Percentiles rank a stretch among this genome's conserved stretches.
Evolutionary conservation across 352 stramenopile species (phyloP).

Genomic region (Phytophthora litchii): DNA sequence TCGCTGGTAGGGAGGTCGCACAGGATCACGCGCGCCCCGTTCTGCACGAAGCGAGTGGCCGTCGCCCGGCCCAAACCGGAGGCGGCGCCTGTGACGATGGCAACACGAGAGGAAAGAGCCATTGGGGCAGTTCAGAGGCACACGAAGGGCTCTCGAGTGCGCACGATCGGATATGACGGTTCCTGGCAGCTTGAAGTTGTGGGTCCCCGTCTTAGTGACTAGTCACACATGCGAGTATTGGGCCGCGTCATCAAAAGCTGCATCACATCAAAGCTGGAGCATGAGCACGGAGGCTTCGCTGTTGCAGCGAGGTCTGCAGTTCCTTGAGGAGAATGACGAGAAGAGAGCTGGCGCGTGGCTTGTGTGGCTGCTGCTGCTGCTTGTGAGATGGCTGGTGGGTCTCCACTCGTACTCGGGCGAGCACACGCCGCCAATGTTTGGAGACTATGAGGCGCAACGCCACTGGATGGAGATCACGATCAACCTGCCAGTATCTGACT

Average conservation of each 20-base stretch:
- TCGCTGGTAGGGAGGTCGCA: conserved; percentile 91
- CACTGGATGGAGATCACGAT: conserved; percentile 99
- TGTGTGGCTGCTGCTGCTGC: conserved; percentile 58
- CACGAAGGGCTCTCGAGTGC: neutral
- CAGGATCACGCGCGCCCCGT: conserved; percentile 91
- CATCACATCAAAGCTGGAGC: conserved; percentile 2
- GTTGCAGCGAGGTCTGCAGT: conserved; percentile 48
- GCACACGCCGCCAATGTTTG: conserved; percentile 86
- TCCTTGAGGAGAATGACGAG: conserved; percentile 64
- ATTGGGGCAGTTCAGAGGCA: conserved; percentile 29
- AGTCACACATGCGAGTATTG: conserved; percentile 21
- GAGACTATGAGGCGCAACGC: conserved; percentile 98
- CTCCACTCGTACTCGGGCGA: conserved; percentile 86
- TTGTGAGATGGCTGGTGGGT: conserved; percentile 79
- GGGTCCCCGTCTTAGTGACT: conserved; percentile 19
- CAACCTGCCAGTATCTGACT: conserved; percentile 92
- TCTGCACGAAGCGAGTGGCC: conserved; percentile 88
- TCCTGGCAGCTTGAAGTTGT: conserved; percentile 24
- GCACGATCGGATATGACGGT: conserved; percentile 8
- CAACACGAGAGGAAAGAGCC: conserved; percentile 71
- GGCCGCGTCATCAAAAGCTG: conserved; percentile 22
- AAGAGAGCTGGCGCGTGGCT: conserved; percentile 49
- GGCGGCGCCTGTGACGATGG: conserved; percentile 92
- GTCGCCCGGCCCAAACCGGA: conserved; percentile 94
- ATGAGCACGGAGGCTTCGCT: conserved; percentile 40